A percentile compares a stretch with the other conserved stretches of the same genome.
Conservation (phyloP, 345 rosid species). For the Boechera divaricarpa region DNA sequence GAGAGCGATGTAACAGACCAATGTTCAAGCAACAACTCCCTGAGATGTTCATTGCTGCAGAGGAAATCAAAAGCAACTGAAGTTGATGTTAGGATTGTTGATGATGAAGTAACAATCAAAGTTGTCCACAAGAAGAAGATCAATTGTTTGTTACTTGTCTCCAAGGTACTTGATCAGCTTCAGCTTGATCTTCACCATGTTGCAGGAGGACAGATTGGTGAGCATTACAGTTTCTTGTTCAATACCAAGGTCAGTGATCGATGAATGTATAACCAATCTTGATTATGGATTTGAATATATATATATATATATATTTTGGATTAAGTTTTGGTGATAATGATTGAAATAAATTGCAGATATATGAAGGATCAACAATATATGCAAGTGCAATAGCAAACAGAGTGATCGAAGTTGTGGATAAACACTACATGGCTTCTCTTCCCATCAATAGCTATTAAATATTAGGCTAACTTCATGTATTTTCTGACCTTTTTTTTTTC, state of each 20-base stretch:
- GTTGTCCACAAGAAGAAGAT: conserved; percentile 80
- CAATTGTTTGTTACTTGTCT: conserved; percentile 73
- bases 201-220: conserved; percentile 90
- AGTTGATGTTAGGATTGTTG: conserved; percentile 83
- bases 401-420: conserved; percentile 51
- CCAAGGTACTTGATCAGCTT: conserved; percentile 79
- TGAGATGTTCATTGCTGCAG: conserved; percentile 90
- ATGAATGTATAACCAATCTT: conserved; percentile 9
- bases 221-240: conserved; percentile 75
- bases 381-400: conserved; percentile 56
- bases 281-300: not conserved
- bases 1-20: conserved; percentile 55
- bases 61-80: conserved; percentile 86
- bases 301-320: not conserved
- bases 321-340: conserved; percentile 16
- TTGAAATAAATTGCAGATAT: conserved; percentile 45
- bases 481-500: not conserved
- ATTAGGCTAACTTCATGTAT: conserved; percentile 19
- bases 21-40: conserved; percentile 52
- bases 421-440: conserved; percentile 42
- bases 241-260: conserved; percentile 69
- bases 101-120: conserved; percentile 88
- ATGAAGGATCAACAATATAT: conserved; percentile 50
- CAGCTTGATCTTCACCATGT: conserved; percentile 84
- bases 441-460: conserved; percentile 30